phyloP scores from a whole-genome alignment of 768 basidiomycete genomes.

The Gyrodon lividus region DNA sequence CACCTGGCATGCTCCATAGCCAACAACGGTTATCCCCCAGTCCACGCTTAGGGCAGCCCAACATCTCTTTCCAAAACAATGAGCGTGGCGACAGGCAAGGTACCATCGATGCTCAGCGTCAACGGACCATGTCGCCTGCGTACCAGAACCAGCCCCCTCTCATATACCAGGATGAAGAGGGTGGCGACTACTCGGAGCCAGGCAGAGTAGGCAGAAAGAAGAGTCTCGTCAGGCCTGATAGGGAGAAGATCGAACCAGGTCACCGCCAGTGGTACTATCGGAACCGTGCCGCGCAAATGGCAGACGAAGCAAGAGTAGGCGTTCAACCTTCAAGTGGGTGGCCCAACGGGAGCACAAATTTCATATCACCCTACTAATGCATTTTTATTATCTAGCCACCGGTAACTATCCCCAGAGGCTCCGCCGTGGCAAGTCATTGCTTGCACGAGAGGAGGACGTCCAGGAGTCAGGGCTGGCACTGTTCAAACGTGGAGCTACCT shows the following conservation, averaged over 20 bases:
- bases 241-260: constrained; percentile 93
- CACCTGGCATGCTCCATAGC: constrained; percentile 13
- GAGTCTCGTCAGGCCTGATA: constrained; percentile 87
- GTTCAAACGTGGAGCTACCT: constrained; percentile 82
- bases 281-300: constrained; percentile 76
- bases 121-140: constrained; percentile 43
- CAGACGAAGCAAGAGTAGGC: constrained; percentile 68
- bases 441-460: constrained; percentile 87
- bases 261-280: constrained; percentile 96
- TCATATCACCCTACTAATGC: constrained; percentile 1
- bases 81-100: constrained; percentile 70
- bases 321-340: constrained; percentile 81
- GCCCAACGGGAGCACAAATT: not conserved
- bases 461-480: constrained; percentile 91
- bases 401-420: constrained; percentile 72
- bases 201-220: constrained; percentile 76
- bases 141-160: constrained; percentile 48
- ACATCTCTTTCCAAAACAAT: constrained; percentile 66
- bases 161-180: constrained; percentile 33
- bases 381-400: constrained; percentile 48
- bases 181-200: constrained; percentile 41
- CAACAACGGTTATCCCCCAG: constrained; percentile 14
- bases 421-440: constrained; percentile 84
- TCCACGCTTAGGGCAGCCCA: constrained; percentile 29
- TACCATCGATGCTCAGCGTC: constrained; percentile 54